Base-by-base conservation (phyloP, 2,329 filamentous ascomycete species). In the Drechmeria coniospora region DNA sequence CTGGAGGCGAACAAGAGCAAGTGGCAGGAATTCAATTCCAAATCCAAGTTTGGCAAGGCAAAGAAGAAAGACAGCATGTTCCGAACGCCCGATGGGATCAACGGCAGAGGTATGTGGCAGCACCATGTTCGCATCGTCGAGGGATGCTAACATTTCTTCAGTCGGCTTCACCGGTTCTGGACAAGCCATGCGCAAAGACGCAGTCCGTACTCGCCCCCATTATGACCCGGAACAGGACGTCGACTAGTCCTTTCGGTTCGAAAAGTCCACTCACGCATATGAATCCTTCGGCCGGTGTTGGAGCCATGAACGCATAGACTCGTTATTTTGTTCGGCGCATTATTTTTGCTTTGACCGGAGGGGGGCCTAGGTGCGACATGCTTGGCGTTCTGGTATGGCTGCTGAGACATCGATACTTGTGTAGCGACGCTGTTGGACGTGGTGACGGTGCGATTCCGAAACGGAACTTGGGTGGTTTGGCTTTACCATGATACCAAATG, bases 111-210 rank as follows among this genome's bases (percentile, higher is more conserved):
- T 92, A 59, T 40, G 66, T 25, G 17, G 5, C 13, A 21, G 6
- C 6, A 20, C 3, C 8, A 8, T 13, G 11, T n/a, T 23, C 15
- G 8, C 11, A 17, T 10, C 7, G 8, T 16, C 7, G 10, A 16
- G 16, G 2, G 9, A 17, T 24, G 8, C 26, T 31, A 14, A 18
- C n/a, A 5, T 11, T 13, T 26, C 6, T 19, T 1, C 15, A 94
- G 90, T 98, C 46, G 90, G 90, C 19, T 94, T 98, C 47, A 93
- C 83, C 7, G 90, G 90, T 36, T 94, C 86, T 30, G 90, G 90
- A 33, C 83, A 93, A 55, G 68, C 79, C 39, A 95, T 95, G 90
- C 80, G 84, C 42, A 94, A 93, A 54, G 90, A 94, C 49, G 72
- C 74, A 26, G 74, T 76, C 36, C 69, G 86, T 46, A 78, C 70